Evolutionary conservation across 805 yeast species (phyloP), one percentile per base, ranked within the genome.

Genomic region (Lipomyces starkeyi): DNA sequence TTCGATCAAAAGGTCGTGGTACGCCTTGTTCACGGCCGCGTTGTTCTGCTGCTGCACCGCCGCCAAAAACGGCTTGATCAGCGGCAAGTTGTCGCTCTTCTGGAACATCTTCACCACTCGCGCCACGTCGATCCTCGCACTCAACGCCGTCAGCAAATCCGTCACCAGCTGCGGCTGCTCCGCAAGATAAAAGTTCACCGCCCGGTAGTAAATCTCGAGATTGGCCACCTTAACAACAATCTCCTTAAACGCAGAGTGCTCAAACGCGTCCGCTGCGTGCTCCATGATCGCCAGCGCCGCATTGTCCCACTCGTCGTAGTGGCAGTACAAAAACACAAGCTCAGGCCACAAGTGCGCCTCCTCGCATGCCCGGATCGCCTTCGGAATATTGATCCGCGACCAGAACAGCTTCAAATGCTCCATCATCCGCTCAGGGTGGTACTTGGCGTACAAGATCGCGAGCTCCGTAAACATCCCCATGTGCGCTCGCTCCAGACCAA

Each of bases 391-490:
- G 79, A 95, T 86, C 82, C 99, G 90, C 14, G 98, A 93, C 98
- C 98, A 95, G 87, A 95, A 95, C 76, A 95, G 83, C 79, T 93
- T 93, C 86, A 95, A 85, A 81, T 95, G 98, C 81, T 95, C 98
- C 92, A 91, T 91, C 64, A 96, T 91, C 81, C 88, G 90, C 62
- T 88, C 91, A 35, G 98, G 97, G 70, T 87, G 86, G 81, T 93
- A 95, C 79, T 93, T 94, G 73, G 96, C 86, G 82, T 94, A 95
- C 74, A 95, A 83, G 59, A 91, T 85, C 27, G 98, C 97, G 75
- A 95, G 85, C 80, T 93, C 98, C 11, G 99, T 95, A 79, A 95
- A 95, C 98, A 95, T 94, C 74, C 98, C 99, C 99, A 95, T 95
- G 78, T 95, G 99, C 52, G 99, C 99, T 79, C 99, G 91, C 83